Conservation (phyloP, 2,329 filamentous ascomycete genomes). For the Calonectria pseudoreteaudii region DNA sequence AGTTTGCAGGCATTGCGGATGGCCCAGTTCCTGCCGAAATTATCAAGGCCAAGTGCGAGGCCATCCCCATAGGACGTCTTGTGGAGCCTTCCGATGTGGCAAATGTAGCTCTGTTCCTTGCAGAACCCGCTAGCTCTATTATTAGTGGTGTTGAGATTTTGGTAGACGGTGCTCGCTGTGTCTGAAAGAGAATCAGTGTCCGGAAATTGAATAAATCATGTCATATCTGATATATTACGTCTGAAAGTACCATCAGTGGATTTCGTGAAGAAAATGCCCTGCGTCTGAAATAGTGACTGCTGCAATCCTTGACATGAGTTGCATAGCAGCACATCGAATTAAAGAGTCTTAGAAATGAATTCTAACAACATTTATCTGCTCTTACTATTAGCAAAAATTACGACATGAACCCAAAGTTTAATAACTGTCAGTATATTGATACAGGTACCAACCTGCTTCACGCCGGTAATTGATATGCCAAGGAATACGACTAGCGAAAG, state of each 20-base stretch:
- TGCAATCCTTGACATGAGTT: too few species aligned
- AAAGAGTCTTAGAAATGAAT: not conserved
- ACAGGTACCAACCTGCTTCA: not conserved
- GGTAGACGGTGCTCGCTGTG: slow-evolving; percentile 33
- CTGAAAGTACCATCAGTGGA: too few species aligned
- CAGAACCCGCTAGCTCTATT: slow-evolving; percentile 32
- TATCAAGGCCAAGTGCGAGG: slow-evolving; percentile 33
- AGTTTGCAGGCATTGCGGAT: slow-evolving; percentile 32
- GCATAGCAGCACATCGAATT: not conserved
- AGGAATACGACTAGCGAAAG: not conserved
- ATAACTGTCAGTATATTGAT: not conserved
- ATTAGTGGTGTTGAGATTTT: slow-evolving; percentile 33
- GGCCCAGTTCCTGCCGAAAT: slow-evolving; percentile 31
- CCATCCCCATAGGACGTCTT: slow-evolving; percentile 35
- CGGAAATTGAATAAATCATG: not conserved
- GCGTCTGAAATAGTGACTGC: too few species aligned
- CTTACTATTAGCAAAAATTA: not conserved
- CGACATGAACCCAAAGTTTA: not conserved
- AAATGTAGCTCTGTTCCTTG: slow-evolving; percentile 34
- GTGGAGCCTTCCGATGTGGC: slow-evolving; percentile 35
- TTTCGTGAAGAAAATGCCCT: not conserved
- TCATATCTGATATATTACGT: too few species aligned
- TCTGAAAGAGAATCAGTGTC: too few species aligned
- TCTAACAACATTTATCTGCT: not conserved
- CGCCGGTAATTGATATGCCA: not conserved